These are phyloP conservation scores for Leccinellum rugosiceps DNA, from an alignment of 768 basidiomycete species.

Conservation along the genomic window DNA sequence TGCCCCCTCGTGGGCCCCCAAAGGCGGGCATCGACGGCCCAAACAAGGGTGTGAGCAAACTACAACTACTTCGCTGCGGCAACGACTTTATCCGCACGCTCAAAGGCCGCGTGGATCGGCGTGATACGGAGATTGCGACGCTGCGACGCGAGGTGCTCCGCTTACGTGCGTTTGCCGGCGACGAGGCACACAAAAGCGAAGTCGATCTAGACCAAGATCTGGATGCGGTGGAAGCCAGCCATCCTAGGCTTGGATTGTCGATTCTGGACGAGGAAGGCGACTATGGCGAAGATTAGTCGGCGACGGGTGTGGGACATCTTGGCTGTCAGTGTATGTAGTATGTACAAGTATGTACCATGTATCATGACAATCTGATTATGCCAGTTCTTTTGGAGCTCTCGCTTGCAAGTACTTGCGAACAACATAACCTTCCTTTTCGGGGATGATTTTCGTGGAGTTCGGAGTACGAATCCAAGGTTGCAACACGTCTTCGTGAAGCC, in stretches of 20 bases:
- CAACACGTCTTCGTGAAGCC: neutral
- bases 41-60: conserved; percentile 91
- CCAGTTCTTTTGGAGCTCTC: neutral
- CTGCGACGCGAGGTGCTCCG: conserved; percentile 65
- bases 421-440: conserved; percentile 11
- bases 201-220: conserved; percentile 30
- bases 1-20: conserved; percentile 87
- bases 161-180: conserved; percentile 41
- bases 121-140: conserved; percentile 73
- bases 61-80: conserved; percentile 86
- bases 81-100: conserved; percentile 84
- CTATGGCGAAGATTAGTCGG: conserved; percentile 26
- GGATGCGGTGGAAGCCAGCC: conserved; percentile 26
- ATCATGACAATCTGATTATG: conserved; percentile 10
- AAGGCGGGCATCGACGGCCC: conserved; percentile 86
- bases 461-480: conserved; percentile 20
- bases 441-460: conserved; percentile 27
- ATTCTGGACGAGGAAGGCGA: conserved; percentile 34
- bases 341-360: conserved; percentile 5
- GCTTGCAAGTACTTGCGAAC: neutral
- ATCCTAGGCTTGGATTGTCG: conserved; percentile 18
- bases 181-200: conserved; percentile 18
- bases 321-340: conserved; percentile 2
- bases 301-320: neutral
- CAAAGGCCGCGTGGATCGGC: conserved; percentile 70